phyloP scores from a whole-genome alignment of 805 yeast genomes.

The Cyberlindnera lachancei region DNA sequence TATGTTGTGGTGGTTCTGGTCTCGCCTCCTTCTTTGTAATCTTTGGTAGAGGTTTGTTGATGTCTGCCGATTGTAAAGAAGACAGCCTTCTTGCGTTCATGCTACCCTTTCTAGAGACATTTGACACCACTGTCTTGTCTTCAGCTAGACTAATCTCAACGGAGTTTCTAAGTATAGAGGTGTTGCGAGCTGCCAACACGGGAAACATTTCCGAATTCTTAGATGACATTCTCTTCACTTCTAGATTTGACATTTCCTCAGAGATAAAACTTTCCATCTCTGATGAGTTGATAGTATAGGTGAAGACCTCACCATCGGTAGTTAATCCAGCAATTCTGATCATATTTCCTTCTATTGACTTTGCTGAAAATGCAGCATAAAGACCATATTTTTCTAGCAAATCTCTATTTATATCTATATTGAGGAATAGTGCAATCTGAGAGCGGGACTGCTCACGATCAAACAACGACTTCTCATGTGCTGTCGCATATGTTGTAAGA shows the following conservation, averaged over 20 bases:
- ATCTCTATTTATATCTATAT: slow-evolving; percentile 36
- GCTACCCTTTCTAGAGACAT: slow-evolving; percentile 11
- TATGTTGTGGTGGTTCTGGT: background rate
- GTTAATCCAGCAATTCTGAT: slow-evolving; percentile 20
- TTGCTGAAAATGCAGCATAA: slow-evolving; percentile 42
- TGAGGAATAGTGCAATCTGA: slow-evolving; percentile 60
- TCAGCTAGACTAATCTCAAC: background rate
- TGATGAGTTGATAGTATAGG: slow-evolving; percentile 22
- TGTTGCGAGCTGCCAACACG: slow-evolving; percentile 7
- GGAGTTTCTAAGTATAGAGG: background rate
- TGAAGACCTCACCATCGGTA: slow-evolving; percentile 14
- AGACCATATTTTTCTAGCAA: slow-evolving; percentile 32
- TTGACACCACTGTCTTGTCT: background rate
- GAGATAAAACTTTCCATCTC: slow-evolving; percentile 31
- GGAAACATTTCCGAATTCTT: slow-evolving; percentile 7
- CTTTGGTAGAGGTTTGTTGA: slow-evolving; percentile 16
- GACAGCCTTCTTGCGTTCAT: slow-evolving; percentile 11
- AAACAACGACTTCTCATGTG: slow-evolving; percentile 54
- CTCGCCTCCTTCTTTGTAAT: slow-evolving; percentile 5
- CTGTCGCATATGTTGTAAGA: slow-evolving; percentile 50
- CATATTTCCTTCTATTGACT: slow-evolving; percentile 28
- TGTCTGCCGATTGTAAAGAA: slow-evolving; percentile 15
- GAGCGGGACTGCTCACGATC: slow-evolving; percentile 49
- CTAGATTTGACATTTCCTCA: slow-evolving; percentile 29
- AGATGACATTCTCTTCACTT: slow-evolving; percentile 11